Evolutionary conservation across 179 eudicot species (phyloP).

Genomic region (Silene vulgaris): DNA sequence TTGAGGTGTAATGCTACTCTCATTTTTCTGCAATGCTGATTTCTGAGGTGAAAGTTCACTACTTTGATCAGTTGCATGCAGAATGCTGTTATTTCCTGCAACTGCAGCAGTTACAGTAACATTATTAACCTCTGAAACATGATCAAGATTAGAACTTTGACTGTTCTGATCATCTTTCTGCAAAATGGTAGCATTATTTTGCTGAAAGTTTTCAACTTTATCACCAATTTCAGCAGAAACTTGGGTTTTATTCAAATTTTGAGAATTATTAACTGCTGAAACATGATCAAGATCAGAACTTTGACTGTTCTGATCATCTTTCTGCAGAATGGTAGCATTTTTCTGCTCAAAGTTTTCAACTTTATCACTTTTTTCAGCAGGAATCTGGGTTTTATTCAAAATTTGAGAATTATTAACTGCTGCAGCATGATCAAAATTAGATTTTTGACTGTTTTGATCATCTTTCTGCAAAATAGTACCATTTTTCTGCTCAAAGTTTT

Average conservation of each 20-base stretch:
- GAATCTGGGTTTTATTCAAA: conserved; percentile 15
- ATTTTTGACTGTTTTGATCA: not conserved
- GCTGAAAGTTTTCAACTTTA: not conserved
- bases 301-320: not conserved
- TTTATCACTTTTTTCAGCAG: conserved; percentile 20
- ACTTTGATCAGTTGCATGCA: not conserved
- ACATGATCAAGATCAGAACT: not conserved
- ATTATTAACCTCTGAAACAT: not conserved
- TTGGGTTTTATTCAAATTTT: not conserved
- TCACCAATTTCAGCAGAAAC: not conserved
- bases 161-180: not conserved
- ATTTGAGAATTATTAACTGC: not conserved
- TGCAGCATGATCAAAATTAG: not conserved
- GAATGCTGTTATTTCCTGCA: not conserved
- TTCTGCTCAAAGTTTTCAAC: not conserved
- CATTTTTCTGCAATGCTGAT: not conserved
- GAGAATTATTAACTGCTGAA: not conserved
- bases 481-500: not conserved
- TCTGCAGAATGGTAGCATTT: not conserved
- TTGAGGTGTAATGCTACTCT: not conserved
- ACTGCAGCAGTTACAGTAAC: not conserved
- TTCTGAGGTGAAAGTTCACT: not conserved
- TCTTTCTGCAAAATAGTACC: not conserved
- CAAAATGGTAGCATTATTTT: no score
- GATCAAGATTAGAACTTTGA: not conserved